Evolutionary conservation across 129 eudicot species (phyloP), one percentile per base, ranked within the genome.

Genomic region (Lonicera japonica): DNA sequence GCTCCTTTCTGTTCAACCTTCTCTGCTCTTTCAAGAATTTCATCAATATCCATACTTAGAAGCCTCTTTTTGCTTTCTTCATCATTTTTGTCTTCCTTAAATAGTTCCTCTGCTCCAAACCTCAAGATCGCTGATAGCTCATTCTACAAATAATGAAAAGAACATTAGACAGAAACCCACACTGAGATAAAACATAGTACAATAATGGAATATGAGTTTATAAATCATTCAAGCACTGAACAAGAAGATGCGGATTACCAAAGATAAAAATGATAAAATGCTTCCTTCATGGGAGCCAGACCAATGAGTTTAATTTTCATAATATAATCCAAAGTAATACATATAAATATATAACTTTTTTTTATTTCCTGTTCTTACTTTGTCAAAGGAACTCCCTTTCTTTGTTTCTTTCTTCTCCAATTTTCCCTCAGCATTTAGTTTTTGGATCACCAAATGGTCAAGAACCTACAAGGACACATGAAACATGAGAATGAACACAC

Each of bases 41-140:
- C 99, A 79, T 94, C 99, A 68, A 94, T 94, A 63, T 88, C 95
- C 87, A 94, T 75, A 62, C 86, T 85, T 47, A 94, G 77, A 65
- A 94, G 92, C 71, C 94, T 82, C 73, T 70, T 88, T 81, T 94
- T 88, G 79, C 82, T 94, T 77, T 94, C 99, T 76, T 94, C 99
- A 12, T 94, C 96, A 56, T 86, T 94, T 64, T 70, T 94, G 15
- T 94, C 99, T 79, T 94, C 99, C 76, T 83, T 94, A 46, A 94
- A 94, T 43, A 94, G 74, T 72, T 94, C 99, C 80, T 94, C 99
- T 15, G 99, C 99, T 38, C 99, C 99, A 83, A 94, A 94, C 78
- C 96, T 85, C 77, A 94, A 74, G 64, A 94, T 94, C 53, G 99
- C 99, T 58, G 99, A 94, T 60, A 94, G 87, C 80, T 94, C 99